Base-by-base conservation (phyloP, 306 rosid genomes). In the Astragalus membranaceus region DNA sequence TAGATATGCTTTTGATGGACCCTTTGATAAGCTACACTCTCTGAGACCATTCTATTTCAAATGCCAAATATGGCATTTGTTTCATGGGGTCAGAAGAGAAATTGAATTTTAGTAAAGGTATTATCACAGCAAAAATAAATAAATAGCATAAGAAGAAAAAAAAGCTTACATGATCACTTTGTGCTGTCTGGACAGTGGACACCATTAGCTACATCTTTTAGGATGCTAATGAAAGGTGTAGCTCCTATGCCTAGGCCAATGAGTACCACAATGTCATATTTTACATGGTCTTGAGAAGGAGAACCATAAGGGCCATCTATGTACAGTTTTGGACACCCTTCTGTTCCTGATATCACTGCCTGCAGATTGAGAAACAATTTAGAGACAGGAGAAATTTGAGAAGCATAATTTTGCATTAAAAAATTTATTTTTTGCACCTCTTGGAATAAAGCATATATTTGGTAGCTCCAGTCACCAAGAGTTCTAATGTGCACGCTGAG, bases 161-260 rank as follows among this genome's bases (percentile, higher is more conserved):
- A 56, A 44, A 33, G 72, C 82, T 85, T 82, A 85, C 87, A 59
- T 75, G 64, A 69, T 79, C 75, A 72, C 7, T 32, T 53, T 35
- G 79, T 53, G 68, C 5, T 56, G 78, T 82, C 30, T n/a, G n/a
- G n/a, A n/a, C n/a, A n/a, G n/a, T 73, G 59, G 8, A 60, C 75
- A 74, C 72, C 72, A 55, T 75, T 73, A 73, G 75, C 74, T 54
- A 88, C 75, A 64, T 92, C 91, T 86, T 92, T 92, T 54, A 89
- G 88, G 91, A 92, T 75, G 87, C 98, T 82, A 63, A 92, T 85
- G 88, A 92, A 89, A 17, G 96, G 96, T 72, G 98, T 92, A 35
- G 91, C 96, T 53, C 96, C 98, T 39, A 89, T 92, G 73, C 98
- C 98, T 12, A 89, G 89, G 6, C 98, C 98, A 52, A 92, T 85